A percentile compares a stretch with the other conserved stretches of the same genome.
Conservation (phyloP, 1,284 basidiomycete species). For the Pseudozyma pruni region DNA sequence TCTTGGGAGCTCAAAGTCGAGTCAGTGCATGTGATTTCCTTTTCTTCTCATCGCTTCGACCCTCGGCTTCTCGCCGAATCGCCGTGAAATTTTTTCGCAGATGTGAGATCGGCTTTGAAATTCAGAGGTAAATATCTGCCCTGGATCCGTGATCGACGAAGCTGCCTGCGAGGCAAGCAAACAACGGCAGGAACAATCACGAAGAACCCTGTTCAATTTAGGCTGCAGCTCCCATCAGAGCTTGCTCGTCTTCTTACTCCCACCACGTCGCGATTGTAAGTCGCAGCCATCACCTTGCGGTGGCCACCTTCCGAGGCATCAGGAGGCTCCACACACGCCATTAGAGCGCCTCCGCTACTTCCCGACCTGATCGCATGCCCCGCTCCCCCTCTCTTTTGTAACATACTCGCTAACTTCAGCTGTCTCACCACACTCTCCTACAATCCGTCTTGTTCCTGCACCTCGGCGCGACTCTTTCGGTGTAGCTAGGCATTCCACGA, state of each 20-base stretch:
- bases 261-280: too few relatives aligned
- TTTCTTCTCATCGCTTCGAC: conserved; percentile 3
- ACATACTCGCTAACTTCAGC: not conserved
- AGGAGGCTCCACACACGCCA: too few relatives aligned
- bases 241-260: too few relatives aligned
- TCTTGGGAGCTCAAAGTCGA: conserved; percentile 8
- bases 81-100: not conserved
- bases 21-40: conserved; percentile 11
- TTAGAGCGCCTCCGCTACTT: too few relatives aligned
- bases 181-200: conserved; percentile 1
- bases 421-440: not conserved
- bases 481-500: too few relatives aligned
- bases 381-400: too few relatives aligned
- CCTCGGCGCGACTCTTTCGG: too few relatives aligned
- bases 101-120: conserved; percentile 17
- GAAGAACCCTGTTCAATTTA: conserved; percentile 5
- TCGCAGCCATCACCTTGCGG: too few relatives aligned
- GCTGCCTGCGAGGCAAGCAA: not conserved
- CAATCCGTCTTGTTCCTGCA: too few relatives aligned
- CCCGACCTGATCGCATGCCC: too few relatives aligned
- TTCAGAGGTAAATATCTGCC: not conserved
- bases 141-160: conserved; percentile 33
- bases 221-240: not conserved
- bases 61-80: conserved; percentile 37
- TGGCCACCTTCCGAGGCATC: too few relatives aligned